These are phyloP conservation scores for Caryopteris hybrid DNA, from an alignment of 305 asterid genomes.

Conservation along the genomic window DNA sequence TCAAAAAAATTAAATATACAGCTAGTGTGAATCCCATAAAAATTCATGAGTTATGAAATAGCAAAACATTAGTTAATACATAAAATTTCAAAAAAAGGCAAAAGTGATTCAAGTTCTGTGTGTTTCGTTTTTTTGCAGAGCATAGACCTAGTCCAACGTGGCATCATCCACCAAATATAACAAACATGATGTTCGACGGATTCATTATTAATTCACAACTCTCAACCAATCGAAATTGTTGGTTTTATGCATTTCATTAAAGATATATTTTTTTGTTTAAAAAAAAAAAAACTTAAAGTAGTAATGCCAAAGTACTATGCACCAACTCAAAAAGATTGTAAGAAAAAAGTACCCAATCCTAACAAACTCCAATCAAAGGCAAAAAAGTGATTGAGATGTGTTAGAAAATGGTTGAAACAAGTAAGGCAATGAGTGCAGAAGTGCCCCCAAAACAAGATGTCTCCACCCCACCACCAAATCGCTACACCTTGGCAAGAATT, in stretches of 20 bases:
- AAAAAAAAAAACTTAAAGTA: neutral
- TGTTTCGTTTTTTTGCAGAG: no score
- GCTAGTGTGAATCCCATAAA: no score
- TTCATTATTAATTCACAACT: conserved; percentile 2
- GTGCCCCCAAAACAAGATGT: conserved; percentile 33
- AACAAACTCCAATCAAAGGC: conserved; percentile 25
- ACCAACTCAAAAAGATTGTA: conserved; percentile 23
- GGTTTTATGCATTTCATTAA: conserved; percentile 11
- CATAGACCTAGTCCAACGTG: conserved; percentile 9
- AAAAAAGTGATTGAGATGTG: conserved; percentile 26
- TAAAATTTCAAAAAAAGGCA: neutral
- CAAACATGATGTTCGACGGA: neutral
- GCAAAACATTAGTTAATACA: neutral
- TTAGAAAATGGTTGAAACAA: conserved; percentile 34
- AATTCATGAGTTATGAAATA: no score
- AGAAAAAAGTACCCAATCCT: conserved; percentile 27
- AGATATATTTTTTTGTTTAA: conserved; percentile 5
- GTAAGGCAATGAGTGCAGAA: conserved; percentile 15
- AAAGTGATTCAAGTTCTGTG: neutral
- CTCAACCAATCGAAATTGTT: conserved; percentile 20
- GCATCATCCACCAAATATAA: conserved; percentile 8
- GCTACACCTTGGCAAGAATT: conserved; percentile 23
- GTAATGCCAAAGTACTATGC: conserved; percentile 8
- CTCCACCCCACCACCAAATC: conserved; percentile 10
- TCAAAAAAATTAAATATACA: no score